Percentiles rank a stretch among this genome's conserved stretches.
These are phyloP conservation scores for Dictyostelium capitatum DNA, from an alignment of 78 protist genomes.

Conservation along the genomic window DNA sequence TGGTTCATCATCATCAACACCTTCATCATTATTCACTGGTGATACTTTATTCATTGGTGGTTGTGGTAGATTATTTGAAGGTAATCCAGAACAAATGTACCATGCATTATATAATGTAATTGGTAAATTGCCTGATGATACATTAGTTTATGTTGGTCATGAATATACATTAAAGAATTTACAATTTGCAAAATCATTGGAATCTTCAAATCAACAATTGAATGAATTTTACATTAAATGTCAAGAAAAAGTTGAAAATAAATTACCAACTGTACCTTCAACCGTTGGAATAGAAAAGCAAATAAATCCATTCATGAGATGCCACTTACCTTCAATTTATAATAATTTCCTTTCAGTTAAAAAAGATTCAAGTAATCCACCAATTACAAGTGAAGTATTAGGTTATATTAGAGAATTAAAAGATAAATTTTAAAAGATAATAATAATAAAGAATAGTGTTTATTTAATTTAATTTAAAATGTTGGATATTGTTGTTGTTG, in stretches of 20 bases:
- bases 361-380: not conserved
- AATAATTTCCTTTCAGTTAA: not conserved
- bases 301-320: slow-evolving; percentile 90
- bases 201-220: slow-evolving; percentile 57
- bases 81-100: slow-evolving; percentile 85
- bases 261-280: slow-evolving; percentile 88
- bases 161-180: slow-evolving; percentile 91
- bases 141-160: slow-evolving; percentile 89
- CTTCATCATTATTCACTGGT: slow-evolving; percentile 82
- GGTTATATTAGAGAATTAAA: slow-evolving; percentile 65
- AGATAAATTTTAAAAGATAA: slow-evolving; percentile 51
- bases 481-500: too few relatives aligned
- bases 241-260: slow-evolving; percentile 12
- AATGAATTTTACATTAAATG: not conserved
- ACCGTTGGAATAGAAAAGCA: slow-evolving; percentile 77
- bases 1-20: not conserved
- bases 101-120: slow-evolving; percentile 55
- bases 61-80: slow-evolving; percentile 90
- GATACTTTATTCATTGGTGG: slow-evolving; percentile 94
- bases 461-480: too few relatives aligned
- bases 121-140: slow-evolving; percentile 70
- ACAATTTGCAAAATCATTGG: slow-evolving; percentile 84
- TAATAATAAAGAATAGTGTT: not conserved
- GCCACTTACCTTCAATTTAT: slow-evolving; percentile 21
- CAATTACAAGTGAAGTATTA: slow-evolving; percentile 13